These are phyloP conservation scores for Ocimum tenuiflorum DNA, from an alignment of 257 asterid genomes.

Conservation along the genomic window DNA sequence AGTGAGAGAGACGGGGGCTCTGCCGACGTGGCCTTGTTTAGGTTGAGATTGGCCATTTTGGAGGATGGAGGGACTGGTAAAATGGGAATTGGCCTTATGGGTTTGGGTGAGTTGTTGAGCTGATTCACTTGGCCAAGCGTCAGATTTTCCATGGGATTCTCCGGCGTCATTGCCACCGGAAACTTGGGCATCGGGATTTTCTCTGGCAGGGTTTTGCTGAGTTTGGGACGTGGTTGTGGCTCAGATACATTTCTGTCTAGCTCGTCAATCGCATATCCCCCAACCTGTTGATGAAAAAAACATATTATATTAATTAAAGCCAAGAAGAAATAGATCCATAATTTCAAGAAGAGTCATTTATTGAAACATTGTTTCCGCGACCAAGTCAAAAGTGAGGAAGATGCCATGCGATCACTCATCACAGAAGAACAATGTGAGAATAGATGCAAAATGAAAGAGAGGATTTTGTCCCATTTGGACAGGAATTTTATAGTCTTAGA, in stretches of 20 bases:
- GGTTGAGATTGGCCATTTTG: conserved; percentile 64
- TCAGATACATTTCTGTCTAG: conserved; percentile 34
- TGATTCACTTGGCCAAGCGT: conserved; percentile 36
- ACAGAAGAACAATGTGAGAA: neutral
- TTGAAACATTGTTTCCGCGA: neutral
- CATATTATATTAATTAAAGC: neutral
- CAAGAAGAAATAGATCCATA: neutral
- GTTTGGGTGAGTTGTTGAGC: conserved; percentile 47
- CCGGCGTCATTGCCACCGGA: conserved; percentile 23
- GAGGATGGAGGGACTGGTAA: conserved; percentile 77
- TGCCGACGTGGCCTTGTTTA: conserved; percentile 32
- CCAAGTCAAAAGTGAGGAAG: conserved; percentile 5
- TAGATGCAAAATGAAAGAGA: too few relatives aligned
- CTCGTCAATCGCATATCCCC: conserved; percentile 34
- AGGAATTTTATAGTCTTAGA: neutral
- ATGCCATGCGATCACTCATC: conserved; percentile 13
- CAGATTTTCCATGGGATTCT: conserved; percentile 1
- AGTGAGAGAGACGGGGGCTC: conserved; percentile 44
- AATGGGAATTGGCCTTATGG: conserved; percentile 54
- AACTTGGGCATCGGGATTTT: conserved; percentile 5
- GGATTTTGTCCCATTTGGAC: neutral
- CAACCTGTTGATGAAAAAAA: conserved; percentile 31
- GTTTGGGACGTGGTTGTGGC: conserved; percentile 24
- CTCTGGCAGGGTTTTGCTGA: conserved; percentile 7
- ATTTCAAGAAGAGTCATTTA: neutral